Percentiles rank a stretch among this genome's conserved stretches.
These are phyloP conservation scores for Cryptosporidium muris DNA, from an alignment of 169 alveolate genomes.

Conservation along the genomic window DNA sequence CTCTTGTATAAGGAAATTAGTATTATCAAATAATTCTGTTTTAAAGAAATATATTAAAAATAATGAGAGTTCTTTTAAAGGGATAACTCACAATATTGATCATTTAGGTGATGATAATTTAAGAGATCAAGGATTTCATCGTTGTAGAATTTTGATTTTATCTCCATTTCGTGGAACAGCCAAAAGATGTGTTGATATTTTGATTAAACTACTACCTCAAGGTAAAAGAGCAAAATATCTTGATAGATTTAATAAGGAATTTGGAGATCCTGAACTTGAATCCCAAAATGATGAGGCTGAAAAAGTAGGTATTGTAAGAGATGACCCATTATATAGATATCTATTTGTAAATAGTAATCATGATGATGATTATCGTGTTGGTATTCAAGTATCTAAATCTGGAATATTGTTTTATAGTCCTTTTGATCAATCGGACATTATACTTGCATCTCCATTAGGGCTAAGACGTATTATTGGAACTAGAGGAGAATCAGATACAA, in stretches of 20 bases:
- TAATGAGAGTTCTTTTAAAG: conserved; percentile 1
- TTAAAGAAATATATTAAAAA: conserved; percentile 30
- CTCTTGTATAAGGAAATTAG: conserved; percentile 28
- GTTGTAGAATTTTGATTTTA: conserved; percentile 83
- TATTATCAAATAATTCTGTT: conserved; percentile 12
- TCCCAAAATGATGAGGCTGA: conserved; percentile 1
- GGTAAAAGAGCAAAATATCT: conserved; percentile 67
- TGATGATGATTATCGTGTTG: conserved; percentile 87
- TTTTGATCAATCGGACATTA: conserved; percentile 83
- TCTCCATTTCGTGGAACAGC: conserved; percentile 82
- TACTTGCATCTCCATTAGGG: conserved; percentile 90
- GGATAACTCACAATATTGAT: conserved; percentile 1
- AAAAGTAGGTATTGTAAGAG: background rate
- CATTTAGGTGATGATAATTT: conserved; percentile 48
- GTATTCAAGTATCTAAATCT: conserved; percentile 81
- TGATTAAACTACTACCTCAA: conserved; percentile 75
- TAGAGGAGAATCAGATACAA: conserved; percentile 26
- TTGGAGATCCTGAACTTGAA: conserved; percentile 24
- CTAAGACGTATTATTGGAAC: conserved; percentile 78
- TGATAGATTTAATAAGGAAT: conserved; percentile 58
- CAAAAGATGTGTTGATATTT: conserved; percentile 74
- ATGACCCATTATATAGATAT: conserved; percentile 72
- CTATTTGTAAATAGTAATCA: conserved; percentile 78
- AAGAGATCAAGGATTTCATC: conserved; percentile 84
- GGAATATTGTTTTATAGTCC: conserved; percentile 82